Conservation (phyloP, 208 protist genomes). For the Leishmania aethiopica region DNA sequence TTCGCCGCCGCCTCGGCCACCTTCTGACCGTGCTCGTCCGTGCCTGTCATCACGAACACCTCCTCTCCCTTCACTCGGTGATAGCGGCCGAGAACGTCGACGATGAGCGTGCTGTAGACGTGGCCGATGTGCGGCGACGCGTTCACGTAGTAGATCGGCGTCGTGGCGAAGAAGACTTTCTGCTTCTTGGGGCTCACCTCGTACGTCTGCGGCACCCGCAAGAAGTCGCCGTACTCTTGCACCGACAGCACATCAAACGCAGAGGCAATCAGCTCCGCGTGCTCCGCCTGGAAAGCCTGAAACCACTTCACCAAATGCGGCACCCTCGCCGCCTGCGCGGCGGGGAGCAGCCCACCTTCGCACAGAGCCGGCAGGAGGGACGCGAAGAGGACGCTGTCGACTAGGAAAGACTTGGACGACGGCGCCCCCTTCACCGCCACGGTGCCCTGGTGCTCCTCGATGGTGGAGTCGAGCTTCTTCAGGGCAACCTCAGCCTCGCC, state of each 20-base stretch:
- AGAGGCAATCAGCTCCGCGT: constrained; percentile 62
- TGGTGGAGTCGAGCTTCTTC: constrained; percentile 54
- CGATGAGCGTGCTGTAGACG: constrained; percentile 91
- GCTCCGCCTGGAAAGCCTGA: constrained; percentile 44
- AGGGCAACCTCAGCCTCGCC: constrained; percentile 50
- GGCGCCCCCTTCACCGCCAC: constrained; percentile 22
- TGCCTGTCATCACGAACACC: constrained; percentile 96
- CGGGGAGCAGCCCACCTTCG: constrained; percentile 70
- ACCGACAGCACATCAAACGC: constrained; percentile 73
- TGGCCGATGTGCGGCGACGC: constrained; percentile 93
- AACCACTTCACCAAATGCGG: constrained; percentile 81
- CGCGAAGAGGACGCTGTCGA: constrained; percentile 73
- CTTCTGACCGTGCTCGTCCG: constrained; percentile 99
- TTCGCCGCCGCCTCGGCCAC: constrained; percentile 91
- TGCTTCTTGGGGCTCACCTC: constrained; percentile 59
- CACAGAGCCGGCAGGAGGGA: constrained; percentile 83
- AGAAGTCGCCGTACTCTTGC: constrained; percentile 83
- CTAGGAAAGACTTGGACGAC: constrained; percentile 54
- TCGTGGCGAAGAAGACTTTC: constrained; percentile 89
- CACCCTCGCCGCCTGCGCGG: constrained; percentile 42
- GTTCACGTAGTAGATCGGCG: constrained; percentile 94
- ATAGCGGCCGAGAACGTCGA: constrained; percentile 89
- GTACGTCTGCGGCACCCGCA: constrained; percentile 75
- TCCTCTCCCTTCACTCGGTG: constrained; percentile 84
- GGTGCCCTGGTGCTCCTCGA: constrained; percentile 44